These are phyloP conservation scores for Speleostelium caveatum DNA, from an alignment of 78 protist species.

Conservation along the genomic window DNA sequence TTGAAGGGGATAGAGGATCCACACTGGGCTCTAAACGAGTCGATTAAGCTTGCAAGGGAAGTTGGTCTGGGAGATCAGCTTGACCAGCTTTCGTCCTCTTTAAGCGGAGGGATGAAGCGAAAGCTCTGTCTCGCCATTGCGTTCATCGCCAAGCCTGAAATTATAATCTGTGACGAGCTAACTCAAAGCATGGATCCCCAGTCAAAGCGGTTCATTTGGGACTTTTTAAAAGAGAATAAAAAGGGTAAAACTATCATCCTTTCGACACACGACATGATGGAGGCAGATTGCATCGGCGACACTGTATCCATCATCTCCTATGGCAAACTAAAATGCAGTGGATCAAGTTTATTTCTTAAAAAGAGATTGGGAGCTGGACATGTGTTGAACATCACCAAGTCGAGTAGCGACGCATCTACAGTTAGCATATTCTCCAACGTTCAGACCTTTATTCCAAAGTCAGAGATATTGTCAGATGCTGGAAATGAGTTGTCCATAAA, in stretches of 20 bases:
- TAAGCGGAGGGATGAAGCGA: constrained; percentile 88
- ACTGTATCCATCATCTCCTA: constrained; percentile 89
- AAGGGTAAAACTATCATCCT: constrained; percentile 73
- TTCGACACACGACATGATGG: constrained; percentile 96
- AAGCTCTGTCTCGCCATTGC: constrained; percentile 61
- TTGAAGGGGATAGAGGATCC: constrained; percentile 63
- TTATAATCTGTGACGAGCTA: constrained; percentile 81
- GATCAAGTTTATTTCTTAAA: constrained; percentile 85
- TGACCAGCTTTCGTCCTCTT: neutral
- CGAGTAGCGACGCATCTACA: neutral
- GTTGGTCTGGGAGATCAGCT: constrained; percentile 61
- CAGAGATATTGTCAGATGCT: neutral
- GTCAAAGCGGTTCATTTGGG: constrained; percentile 82
- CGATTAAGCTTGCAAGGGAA: constrained; percentile 49
- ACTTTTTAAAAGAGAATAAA: constrained; percentile 68
- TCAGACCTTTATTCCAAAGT: constrained; percentile 4
- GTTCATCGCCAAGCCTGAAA: neutral
- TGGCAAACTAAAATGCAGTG: constrained; percentile 83
- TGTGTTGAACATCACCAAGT: neutral
- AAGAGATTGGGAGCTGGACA: constrained; percentile 88
- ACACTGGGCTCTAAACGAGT: neutral
- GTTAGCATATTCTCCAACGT: neutral
- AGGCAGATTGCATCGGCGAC: constrained; percentile 96
- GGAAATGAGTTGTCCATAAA: neutral
- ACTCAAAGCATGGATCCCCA: constrained; percentile 77